Percentiles rank a stretch among this genome's conserved stretches.
These are phyloP conservation scores for Nemania bipapillata DNA, from an alignment of 2,329 filamentous ascomycete species.

Conservation along the genomic window DNA sequence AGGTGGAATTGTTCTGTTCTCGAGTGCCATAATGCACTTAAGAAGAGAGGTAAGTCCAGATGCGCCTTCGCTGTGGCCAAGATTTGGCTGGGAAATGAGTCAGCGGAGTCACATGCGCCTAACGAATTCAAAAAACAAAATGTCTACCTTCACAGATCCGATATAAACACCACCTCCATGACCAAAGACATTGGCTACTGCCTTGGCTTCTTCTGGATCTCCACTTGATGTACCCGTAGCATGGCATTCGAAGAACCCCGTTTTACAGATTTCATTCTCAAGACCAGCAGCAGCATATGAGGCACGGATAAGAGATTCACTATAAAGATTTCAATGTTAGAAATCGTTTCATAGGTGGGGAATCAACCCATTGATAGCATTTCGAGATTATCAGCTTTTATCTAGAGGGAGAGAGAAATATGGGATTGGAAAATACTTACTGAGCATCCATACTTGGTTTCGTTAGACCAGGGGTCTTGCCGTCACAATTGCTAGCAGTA, in stretches of 20 bases:
- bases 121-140: neutral
- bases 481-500: slow-evolving; percentile 57
- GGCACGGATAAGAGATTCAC: slow-evolving; percentile 38
- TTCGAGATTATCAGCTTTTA: too few species aligned
- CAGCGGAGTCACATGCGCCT: neutral
- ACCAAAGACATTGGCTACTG: slow-evolving; percentile 47
- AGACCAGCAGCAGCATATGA: slow-evolving; percentile 38
- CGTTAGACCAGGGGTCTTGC: slow-evolving; percentile 50
- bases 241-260: slow-evolving; percentile 41
- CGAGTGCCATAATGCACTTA: slow-evolving; percentile 57
- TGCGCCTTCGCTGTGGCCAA: slow-evolving; percentile 59
- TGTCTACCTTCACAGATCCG: slow-evolving; percentile 40
- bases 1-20: slow-evolving; percentile 55
- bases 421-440: neutral
- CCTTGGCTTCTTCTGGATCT: slow-evolving; percentile 52
- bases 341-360: neutral
- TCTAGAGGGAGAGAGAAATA: too few species aligned
- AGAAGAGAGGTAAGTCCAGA: slow-evolving; percentile 57
- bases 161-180: slow-evolving; percentile 36
- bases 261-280: slow-evolving; percentile 31
- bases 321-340: neutral
- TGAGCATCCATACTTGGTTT: slow-evolving; percentile 40
- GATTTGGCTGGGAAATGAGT: slow-evolving; percentile 51
- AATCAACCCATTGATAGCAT: neutral
- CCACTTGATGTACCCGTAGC: slow-evolving; percentile 50